phyloP scores from a whole-genome alignment of 1,284 basidiomycete species.

The Cryptococcus sp. region DNA sequence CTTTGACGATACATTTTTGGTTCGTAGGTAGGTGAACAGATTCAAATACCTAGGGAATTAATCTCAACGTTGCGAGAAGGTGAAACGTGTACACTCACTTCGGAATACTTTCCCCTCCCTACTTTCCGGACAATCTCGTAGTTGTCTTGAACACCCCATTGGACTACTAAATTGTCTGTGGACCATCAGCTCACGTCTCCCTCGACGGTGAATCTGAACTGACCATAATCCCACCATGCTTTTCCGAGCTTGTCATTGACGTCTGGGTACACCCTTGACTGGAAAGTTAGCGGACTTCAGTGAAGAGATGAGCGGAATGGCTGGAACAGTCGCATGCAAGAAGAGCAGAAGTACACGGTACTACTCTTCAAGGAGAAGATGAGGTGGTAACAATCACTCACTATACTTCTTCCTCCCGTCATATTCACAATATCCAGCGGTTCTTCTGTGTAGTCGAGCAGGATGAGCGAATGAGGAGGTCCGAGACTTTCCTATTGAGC shows the following conservation, averaged over 20 bases:
- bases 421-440: too few species aligned
- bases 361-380: too few species aligned
- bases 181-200: not conserved
- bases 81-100: conserved; percentile 55
- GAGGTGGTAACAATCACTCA: too few species aligned
- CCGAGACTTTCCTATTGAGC: too few species aligned
- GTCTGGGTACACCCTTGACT: conserved; percentile 56
- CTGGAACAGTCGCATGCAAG: too few species aligned
- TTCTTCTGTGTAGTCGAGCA: too few species aligned
- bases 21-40: conserved; percentile 89
- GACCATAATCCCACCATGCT: conserved; percentile 60
- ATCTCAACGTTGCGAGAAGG: conserved; percentile 3
- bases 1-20: conserved; percentile 97
- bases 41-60: conserved; percentile 74
- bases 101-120: conserved; percentile 92
- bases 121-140: conserved; percentile 98
- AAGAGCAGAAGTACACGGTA: too few species aligned
- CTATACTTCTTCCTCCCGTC: too few species aligned
- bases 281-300: too few species aligned
- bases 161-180: conserved; percentile 82
- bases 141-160: conserved; percentile 94
- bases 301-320: too few species aligned
- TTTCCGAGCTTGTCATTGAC: conserved; percentile 58
- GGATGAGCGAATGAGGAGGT: too few species aligned
- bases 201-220: conserved; percentile 15